Evolutionary conservation across 2,329 filamentous ascomycete species (phyloP).

Genomic region (Talaromyces sp.): DNA sequence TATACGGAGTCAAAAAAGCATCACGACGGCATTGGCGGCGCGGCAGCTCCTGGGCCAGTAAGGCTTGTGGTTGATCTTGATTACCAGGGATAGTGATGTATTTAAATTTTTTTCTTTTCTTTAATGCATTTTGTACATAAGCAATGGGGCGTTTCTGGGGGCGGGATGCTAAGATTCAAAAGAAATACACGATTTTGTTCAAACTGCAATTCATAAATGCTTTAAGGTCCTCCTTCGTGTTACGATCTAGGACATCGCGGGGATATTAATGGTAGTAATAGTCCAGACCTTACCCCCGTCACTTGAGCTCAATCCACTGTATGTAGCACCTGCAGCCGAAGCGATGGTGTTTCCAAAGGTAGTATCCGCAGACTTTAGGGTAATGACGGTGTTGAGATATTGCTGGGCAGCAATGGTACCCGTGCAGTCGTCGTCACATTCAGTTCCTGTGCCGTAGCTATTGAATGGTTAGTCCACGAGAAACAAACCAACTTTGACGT

Average conservation of each 20-base stretch:
- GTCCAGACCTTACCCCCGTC: conserved; percentile 42
- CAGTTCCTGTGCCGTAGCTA: conserved; percentile 45
- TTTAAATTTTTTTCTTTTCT: too few species aligned
- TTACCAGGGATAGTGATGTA: conserved; percentile 26
- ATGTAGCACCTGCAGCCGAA: conserved; percentile 35
- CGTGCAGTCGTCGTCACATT: conserved; percentile 43
- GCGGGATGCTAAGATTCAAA: background rate
- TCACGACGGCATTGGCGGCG: conserved; percentile 40
- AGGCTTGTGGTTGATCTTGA: conserved; percentile 31
- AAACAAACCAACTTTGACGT: background rate
- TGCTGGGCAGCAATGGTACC: conserved; percentile 44
- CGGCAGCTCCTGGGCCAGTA: conserved; percentile 33
- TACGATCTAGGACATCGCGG: conserved; percentile 31
- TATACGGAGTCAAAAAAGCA: conserved; percentile 30
- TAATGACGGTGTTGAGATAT: conserved; percentile 46
- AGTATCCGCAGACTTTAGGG: conserved; percentile 35
- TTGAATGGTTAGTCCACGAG: background rate
- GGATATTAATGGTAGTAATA: conserved; percentile 40
- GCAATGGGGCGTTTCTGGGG: background rate
- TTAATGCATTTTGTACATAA: background rate
- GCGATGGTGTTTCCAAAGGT: conserved; percentile 30
- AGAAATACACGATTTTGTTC: background rate
- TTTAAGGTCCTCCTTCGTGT: background rate
- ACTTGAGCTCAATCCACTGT: conserved; percentile 36
- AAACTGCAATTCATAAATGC: background rate